These are phyloP conservation scores for Cyberlindnera meyerae DNA, from an alignment of 805 yeast genomes.

Conservation along the genomic window DNA sequence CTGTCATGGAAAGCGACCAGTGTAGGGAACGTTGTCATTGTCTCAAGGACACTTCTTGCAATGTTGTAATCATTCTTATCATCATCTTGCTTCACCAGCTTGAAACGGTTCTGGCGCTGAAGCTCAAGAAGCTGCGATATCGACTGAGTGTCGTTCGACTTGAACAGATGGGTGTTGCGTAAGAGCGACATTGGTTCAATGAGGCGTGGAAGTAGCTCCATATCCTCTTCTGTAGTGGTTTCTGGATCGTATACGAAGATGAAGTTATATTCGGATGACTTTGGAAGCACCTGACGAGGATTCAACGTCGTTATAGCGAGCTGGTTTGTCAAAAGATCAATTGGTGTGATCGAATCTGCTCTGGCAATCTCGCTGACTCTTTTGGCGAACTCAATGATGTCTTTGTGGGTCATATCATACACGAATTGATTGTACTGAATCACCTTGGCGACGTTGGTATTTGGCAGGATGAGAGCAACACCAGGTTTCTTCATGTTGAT, in stretches of 20 bases:
- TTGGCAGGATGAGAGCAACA: conserved; percentile 50
- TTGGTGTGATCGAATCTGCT: conserved; percentile 27
- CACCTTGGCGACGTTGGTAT: conserved; percentile 38
- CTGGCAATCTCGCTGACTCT: conserved; percentile 44
- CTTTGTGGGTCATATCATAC: conserved; percentile 24
- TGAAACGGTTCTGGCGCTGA: conserved; percentile 34
- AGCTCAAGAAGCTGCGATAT: conserved; percentile 32
- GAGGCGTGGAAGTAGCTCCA: conserved; percentile 52
- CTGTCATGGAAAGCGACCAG: conserved; percentile 56
- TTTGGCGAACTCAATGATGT: conserved; percentile 39
- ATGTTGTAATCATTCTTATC: conserved; percentile 35
- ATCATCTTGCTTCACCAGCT: conserved; percentile 36
- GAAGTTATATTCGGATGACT: conserved; percentile 43
- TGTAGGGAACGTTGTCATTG: conserved; percentile 59
- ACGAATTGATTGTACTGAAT: conserved; percentile 27
- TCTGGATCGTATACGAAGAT: conserved; percentile 50
- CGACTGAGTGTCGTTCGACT: conserved; percentile 40
- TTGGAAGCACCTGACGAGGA: conserved; percentile 7
- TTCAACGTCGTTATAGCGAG: conserved; percentile 4
- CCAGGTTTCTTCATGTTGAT: conserved; percentile 36
- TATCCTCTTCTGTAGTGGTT: conserved; percentile 55
- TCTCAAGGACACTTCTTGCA: conserved; percentile 43
- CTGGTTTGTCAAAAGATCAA: conserved; percentile 23
- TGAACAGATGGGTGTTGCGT: conserved; percentile 51
- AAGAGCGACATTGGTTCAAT: conserved; percentile 55